phyloP scores from a whole-genome alignment of 2,329 filamentous ascomycete species.

The Geosmithia morbida region DNA sequence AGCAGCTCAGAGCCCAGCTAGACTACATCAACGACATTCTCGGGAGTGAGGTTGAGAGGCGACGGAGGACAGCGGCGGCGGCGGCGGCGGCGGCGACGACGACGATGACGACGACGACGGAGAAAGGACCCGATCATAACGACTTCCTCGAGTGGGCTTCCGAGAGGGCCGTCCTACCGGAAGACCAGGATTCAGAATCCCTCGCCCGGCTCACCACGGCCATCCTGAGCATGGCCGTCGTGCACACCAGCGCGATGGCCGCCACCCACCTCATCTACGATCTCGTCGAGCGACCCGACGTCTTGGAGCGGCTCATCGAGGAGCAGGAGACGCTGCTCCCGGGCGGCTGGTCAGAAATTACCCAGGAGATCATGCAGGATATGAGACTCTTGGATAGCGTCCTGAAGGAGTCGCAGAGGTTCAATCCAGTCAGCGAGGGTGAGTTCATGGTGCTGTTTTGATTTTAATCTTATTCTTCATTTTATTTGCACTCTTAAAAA shows the following conservation, averaged over 20 bases:
- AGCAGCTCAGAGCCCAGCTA: not conserved
- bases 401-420: constrained; percentile 25
- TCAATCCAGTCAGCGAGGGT: not conserved
- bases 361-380: constrained; percentile 23
- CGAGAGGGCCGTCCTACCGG: constrained; percentile 16
- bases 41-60: not conserved
- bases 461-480: too few relatives aligned
- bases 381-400: constrained; percentile 34
- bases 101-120: not conserved
- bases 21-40: not conserved
- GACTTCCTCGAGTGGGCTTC: constrained; percentile 31
- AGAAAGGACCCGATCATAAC: constrained; percentile 6
- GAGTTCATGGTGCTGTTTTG: too few relatives aligned
- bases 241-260: constrained; percentile 28
- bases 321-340: constrained; percentile 28
- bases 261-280: constrained; percentile 35
- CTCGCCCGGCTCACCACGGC: constrained; percentile 24
- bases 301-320: constrained; percentile 29
- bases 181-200: constrained; percentile 31
- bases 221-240: constrained; percentile 27
- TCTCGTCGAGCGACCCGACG: constrained; percentile 29
- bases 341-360: constrained; percentile 16
- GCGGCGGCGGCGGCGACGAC: not conserved
- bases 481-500: not conserved
- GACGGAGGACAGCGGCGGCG: not conserved